Evolutionary conservation across 208 protist species (phyloP).

Genomic region (Angomonas deanei): DNA sequence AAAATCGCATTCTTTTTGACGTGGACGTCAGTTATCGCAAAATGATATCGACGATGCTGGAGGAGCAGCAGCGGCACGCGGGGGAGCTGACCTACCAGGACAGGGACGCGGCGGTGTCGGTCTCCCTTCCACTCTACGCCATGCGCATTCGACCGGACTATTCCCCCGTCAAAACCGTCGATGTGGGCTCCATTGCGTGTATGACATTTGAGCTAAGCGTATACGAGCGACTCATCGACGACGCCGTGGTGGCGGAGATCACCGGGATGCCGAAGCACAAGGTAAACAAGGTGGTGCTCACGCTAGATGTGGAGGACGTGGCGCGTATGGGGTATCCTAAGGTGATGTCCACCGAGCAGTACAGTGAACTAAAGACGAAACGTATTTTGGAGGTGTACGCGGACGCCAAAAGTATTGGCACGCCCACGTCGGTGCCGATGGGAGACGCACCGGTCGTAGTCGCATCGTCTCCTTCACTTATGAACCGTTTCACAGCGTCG

Average conservation of each 20-base stretch:
- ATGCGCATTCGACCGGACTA: constrained; percentile 81
- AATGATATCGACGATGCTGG: constrained; percentile 37
- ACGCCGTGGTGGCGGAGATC: constrained; percentile 65
- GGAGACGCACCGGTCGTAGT: constrained; percentile 62
- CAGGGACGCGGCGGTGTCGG: constrained; percentile 68
- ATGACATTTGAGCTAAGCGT: constrained; percentile 85
- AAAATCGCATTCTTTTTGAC: constrained; percentile 48
- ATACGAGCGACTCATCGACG: constrained; percentile 74
- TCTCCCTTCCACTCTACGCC: constrained; percentile 75
- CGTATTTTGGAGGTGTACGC: constrained; percentile 70
- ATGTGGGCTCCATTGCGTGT: constrained; percentile 82
- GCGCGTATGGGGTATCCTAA: constrained; percentile 79
- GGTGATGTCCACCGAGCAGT: constrained; percentile 85
- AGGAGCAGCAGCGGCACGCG: constrained; percentile 69
- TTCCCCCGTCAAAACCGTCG: constrained; percentile 81
- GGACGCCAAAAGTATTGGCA: constrained; percentile 64
- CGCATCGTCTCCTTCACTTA: constrained; percentile 79
- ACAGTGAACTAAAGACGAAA: constrained; percentile 77
- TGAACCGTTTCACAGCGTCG: constrained; percentile 62
- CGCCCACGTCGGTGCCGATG: constrained; percentile 54
- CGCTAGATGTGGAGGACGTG: constrained; percentile 83
- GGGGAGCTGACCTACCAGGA: constrained; percentile 83
- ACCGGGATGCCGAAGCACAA: constrained; percentile 78
- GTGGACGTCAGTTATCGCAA: constrained; percentile 69
- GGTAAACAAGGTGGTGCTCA: constrained; percentile 64